phyloP scores from a whole-genome alignment of 257 asterid species.

The Linaria vulgaris region DNA sequence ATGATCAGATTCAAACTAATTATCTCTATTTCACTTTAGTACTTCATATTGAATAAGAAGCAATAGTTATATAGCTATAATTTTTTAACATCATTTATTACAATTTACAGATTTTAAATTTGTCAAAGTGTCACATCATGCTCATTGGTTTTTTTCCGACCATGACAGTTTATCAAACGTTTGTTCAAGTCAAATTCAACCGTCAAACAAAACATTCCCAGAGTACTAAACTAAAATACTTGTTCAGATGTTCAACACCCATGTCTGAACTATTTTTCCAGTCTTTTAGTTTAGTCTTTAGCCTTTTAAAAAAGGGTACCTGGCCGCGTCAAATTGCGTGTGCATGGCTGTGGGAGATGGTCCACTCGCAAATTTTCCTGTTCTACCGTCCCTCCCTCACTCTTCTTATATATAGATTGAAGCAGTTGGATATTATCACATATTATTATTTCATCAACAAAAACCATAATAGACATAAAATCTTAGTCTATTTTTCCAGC shows the following conservation, averaged over 20 bases:
- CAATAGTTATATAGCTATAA: too few species aligned
- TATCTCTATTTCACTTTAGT: neutral
- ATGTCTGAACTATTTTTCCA: conserved; percentile 1
- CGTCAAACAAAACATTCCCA: conserved; percentile 31
- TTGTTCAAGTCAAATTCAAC: conserved; percentile 25
- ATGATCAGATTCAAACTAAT: neutral
- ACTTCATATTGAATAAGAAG: neutral
- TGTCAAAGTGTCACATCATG: neutral
- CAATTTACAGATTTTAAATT: too few species aligned
- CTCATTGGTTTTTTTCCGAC: neutral
- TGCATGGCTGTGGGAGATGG: conserved; percentile 5
- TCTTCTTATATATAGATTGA: conserved; percentile 27
- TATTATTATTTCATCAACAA: conserved; percentile 25
- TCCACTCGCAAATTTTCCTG: conserved; percentile 24
- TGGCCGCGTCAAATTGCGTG: conserved; percentile 28
- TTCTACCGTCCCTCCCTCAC: conserved; percentile 36
- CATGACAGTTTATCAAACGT: neutral
- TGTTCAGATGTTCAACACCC: neutral
- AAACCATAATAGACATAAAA: neutral
- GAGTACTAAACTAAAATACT: conserved; percentile 14
- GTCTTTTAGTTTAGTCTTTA: neutral
- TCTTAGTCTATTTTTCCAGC: neutral
- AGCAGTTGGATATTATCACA: conserved; percentile 11
- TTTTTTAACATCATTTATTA: too few species aligned
- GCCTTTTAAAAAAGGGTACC: neutral